Conservation (phyloP, 2,329 filamentous ascomycete genomes). For the Cercospora sojina region DNA sequence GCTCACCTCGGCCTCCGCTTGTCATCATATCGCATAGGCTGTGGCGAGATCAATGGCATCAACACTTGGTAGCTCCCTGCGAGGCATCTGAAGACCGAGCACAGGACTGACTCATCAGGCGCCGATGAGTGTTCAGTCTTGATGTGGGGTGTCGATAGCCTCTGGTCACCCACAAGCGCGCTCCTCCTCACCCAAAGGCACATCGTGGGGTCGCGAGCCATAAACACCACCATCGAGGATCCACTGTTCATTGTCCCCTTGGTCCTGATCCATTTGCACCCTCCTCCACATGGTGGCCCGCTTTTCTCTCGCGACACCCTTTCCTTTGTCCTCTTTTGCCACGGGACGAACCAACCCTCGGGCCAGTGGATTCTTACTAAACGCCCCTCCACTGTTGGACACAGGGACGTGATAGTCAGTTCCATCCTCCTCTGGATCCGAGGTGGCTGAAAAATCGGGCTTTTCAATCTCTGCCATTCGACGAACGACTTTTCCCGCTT, state of each 20-base stretch:
- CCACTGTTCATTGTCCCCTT: constrained; percentile 52
- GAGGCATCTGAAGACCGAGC: background rate
- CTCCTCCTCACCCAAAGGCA: constrained; percentile 13
- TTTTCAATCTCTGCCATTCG: constrained; percentile 63
- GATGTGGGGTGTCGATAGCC: background rate
- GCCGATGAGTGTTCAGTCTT: background rate
- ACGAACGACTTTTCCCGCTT: constrained; percentile 71
- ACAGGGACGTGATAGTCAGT: constrained; percentile 30
- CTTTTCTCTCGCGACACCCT: constrained; percentile 45
- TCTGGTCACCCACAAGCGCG: constrained; percentile 14
- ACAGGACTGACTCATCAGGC: background rate
- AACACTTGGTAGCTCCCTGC: background rate
- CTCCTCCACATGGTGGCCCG: constrained; percentile 47
- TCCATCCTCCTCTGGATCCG: constrained; percentile 42
- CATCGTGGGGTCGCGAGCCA: constrained; percentile 34
- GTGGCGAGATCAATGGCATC: background rate
- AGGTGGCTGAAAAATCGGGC: constrained; percentile 53
- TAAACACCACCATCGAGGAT: constrained; percentile 54
- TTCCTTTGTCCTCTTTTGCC: constrained; percentile 52
- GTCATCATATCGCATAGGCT: background rate
- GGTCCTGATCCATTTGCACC: constrained; percentile 53
- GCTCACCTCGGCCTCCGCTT: background rate
- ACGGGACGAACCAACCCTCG: constrained; percentile 65
- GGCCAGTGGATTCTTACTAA: constrained; percentile 67
- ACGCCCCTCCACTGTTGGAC: constrained; percentile 53